Evolutionary conservation across 768 basidiomycete species (phyloP).

Genomic region (Kwoniella botswanensis): DNA sequence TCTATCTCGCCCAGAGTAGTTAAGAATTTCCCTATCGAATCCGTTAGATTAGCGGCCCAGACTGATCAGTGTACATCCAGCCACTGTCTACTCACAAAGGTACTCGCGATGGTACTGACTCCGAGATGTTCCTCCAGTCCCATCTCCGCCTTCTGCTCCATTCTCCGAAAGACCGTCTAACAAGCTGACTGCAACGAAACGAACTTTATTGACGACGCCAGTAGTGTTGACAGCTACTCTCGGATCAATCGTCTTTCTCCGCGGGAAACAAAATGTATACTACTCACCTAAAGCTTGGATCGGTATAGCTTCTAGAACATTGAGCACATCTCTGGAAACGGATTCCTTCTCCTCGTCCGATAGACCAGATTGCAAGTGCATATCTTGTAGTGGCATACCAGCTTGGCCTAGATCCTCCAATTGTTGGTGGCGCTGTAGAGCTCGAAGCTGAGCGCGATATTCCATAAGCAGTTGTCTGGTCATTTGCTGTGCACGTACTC

Average conservation of each 20-base stretch:
- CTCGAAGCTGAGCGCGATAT: conserved; percentile 82
- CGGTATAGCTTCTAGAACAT: conserved; percentile 87
- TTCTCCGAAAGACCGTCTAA: background rate
- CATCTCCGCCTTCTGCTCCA: background rate
- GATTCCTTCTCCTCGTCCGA: conserved; percentile 5
- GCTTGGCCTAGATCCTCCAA: conserved; percentile 17
- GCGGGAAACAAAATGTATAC: too few relatives aligned
- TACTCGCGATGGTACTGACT: background rate
- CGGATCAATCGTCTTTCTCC: too few relatives aligned
- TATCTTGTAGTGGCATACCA: conserved; percentile 8
- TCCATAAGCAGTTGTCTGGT: conserved; percentile 90
- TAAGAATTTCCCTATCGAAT: background rate
- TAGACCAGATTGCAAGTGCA: background rate
- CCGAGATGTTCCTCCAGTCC: background rate
- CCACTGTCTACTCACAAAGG: background rate
- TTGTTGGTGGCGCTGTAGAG: conserved; percentile 63
- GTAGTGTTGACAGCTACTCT: background rate
- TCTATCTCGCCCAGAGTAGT: background rate
- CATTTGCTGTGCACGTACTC: conserved; percentile 69
- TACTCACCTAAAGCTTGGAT: conserved; percentile 88
- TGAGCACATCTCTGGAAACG: conserved; percentile 67
- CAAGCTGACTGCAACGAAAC: background rate
- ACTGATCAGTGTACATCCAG: background rate
- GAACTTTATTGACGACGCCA: background rate
- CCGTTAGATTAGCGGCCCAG: background rate